These are phyloP conservation scores for Odonthalia washingtoniensis DNA, from an alignment of 31 red algal species.

Conservation along the genomic window DNA sequence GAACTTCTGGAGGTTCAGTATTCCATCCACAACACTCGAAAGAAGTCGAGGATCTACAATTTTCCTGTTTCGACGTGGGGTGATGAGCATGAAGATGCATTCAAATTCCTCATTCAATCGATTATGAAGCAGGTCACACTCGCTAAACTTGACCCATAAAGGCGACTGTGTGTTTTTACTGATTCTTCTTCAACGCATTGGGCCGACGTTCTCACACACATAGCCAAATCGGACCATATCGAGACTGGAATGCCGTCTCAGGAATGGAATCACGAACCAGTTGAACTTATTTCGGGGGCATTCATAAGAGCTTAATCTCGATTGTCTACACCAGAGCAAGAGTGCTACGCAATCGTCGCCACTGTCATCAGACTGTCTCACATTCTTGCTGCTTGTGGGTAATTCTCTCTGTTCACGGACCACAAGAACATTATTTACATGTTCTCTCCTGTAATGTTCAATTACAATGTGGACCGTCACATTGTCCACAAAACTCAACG, in stretches of 20 bases:
- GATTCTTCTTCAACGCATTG: conserved; percentile 41
- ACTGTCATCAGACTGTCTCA: conserved; percentile 21
- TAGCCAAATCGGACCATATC: neutral
- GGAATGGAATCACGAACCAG: conserved; percentile 48
- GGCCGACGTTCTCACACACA: conserved; percentile 25
- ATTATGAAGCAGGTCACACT: conserved; percentile 7
- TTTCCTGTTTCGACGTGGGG: conserved; percentile 9
- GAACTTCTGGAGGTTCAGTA: conserved; percentile 41
- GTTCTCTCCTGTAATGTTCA: conserved; percentile 38
- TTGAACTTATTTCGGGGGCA: conserved; percentile 39
- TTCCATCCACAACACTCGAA: conserved; percentile 2
- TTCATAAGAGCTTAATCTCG: conserved; percentile 27
- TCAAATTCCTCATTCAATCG: conserved; percentile 3
- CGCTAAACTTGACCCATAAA: neutral
- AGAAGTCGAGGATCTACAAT: neutral
- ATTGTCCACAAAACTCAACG: conserved; percentile 58
- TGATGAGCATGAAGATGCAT: conserved; percentile 1
- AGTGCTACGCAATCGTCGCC: conserved; percentile 40
- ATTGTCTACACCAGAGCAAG: conserved; percentile 41
- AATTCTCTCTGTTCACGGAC: conserved; percentile 36
- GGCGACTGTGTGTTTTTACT: conserved; percentile 19
- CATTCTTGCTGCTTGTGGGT: neutral
- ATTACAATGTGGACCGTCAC: conserved; percentile 50
- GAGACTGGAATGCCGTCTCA: neutral
- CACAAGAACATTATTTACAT: conserved; percentile 45